Conservation (phyloP, 495 filamentous ascomycete genomes). For the Clohesyomyces aquaticus region DNA sequence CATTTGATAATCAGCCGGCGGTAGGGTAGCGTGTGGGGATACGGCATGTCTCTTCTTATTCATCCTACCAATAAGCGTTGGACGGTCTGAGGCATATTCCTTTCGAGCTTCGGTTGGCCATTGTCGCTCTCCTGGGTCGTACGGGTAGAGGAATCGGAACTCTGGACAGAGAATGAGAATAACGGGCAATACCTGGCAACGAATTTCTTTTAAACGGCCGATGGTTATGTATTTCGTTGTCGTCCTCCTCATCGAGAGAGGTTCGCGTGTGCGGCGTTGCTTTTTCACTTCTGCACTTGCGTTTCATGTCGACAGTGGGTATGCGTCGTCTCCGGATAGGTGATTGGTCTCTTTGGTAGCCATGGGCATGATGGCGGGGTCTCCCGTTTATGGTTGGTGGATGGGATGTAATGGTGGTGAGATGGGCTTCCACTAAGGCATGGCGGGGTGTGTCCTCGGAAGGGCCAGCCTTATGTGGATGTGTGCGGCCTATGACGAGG, state of each 20-base stretch:
- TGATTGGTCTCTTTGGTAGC: constrained; percentile 26
- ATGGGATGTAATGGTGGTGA: constrained; percentile 4
- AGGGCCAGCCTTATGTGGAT: not conserved
- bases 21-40: not conserved
- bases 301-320: constrained; percentile 26
- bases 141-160: not conserved
- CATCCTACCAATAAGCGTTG: constrained; percentile 18
- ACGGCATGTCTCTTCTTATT: constrained; percentile 2
- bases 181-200: constrained; percentile 6
- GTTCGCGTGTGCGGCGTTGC: constrained; percentile 5
- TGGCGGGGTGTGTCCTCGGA: constrained; percentile 16
- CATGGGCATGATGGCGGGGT: constrained; percentile 24
- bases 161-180: not conserved
- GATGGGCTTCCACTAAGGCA: constrained; percentile 5
- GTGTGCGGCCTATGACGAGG: constrained; percentile 1
- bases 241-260: not conserved
- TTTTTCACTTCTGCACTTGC: constrained; percentile 29
- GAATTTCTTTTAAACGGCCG: constrained; percentile 23
- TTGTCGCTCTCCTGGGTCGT: not conserved
- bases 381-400: constrained; percentile 16
- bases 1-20: constrained; percentile 18
- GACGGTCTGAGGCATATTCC: not conserved
- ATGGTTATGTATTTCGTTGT: not conserved
- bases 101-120: not conserved
- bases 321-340: not conserved